Evolutionary conservation across 306 rosid species (phyloP).

Genomic region (Quercus dentata): DNA sequence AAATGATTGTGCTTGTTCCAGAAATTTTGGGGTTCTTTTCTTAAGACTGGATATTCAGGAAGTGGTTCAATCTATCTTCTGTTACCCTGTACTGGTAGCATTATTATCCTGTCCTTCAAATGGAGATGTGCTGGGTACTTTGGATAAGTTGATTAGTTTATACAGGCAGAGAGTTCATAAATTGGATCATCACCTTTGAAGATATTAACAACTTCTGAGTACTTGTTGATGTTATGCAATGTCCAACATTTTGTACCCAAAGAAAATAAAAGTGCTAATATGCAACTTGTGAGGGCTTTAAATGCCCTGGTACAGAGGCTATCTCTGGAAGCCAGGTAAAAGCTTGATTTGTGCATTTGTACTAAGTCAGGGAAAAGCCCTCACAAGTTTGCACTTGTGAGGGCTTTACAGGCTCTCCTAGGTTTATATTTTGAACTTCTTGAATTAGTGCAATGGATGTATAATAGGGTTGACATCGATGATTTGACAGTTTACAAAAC

Average conservation of each 20-base stretch:
- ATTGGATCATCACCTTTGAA: constrained; percentile 47
- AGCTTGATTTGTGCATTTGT: constrained; percentile 40
- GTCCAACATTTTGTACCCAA: constrained; percentile 29
- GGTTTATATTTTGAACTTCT: constrained; percentile 51
- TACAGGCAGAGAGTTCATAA: constrained; percentile 39
- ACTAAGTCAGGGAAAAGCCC: constrained; percentile 28
- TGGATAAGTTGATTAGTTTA: constrained; percentile 34
- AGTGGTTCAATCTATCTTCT: constrained; percentile 54
- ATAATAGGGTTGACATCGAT: constrained; percentile 34
- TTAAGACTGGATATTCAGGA: constrained; percentile 47
- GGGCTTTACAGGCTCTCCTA: constrained; percentile 44
- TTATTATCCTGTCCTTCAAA: constrained; percentile 51
- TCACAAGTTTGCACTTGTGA: not conserved
- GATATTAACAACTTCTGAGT: constrained; percentile 53
- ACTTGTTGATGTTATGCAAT: constrained; percentile 40
- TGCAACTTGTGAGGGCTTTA: constrained; percentile 44
- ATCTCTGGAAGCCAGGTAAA: constrained; percentile 40
- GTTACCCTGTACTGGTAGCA: constrained; percentile 54
- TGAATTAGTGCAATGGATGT: constrained; percentile 80
- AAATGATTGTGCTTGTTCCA: constrained; percentile 24
- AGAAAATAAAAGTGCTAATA: constrained; percentile 28
- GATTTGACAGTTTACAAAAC: constrained; percentile 29
- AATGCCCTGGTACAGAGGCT: constrained; percentile 43
- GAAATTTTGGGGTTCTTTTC: constrained; percentile 24
- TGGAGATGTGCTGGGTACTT: constrained; percentile 22